Base-by-base conservation (phyloP, 2,329 filamentous ascomycete species). In the Sporothrix schenckii region DNA sequence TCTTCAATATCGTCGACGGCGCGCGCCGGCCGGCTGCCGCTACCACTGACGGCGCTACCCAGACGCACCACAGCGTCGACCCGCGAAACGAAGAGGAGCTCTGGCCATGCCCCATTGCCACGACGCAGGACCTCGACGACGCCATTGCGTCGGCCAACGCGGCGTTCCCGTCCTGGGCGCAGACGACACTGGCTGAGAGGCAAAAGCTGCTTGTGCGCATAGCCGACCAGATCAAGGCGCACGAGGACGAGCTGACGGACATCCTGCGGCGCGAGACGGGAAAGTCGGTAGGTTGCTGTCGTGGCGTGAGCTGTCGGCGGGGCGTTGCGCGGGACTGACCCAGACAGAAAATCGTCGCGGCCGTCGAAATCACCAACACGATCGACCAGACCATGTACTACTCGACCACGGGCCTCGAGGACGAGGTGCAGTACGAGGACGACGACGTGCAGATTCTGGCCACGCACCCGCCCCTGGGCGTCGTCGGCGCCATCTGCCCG, bases 401-500 rank as follows among this genome's bases (percentile, higher is more conserved):
- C 70, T 76, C 78, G 61, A 75, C 76, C 11, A 76, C 78, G 50
- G 77, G 80, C 2, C 79, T 87, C 11, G 77, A 81, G 56, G 82
- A 84, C 69, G 81, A 84, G 54, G 74, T 84, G 71, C 77, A 86
- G 69, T 80, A 82, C 72, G 84, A 87, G 50, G 82, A 81, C 66
- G 80, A 81, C 14, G 79, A 77, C 14, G 74, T 79, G 58, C 78
- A 77, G 39, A 78, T 85, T 73, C 76, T 83, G 21, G 80, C 79
- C 2, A 82, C 80, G 2, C 82, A 83, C 74, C 77, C 77, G 24
- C 84, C 85, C 0, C 79, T 86, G 52, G 85, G 85, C 47, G 80
- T 85, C 4, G 80, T 82, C 1, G 85, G 80, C 14, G 87, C 83
- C 71, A 88, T 89, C 74, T 84, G 85, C 30, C 86, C 87, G 0